A percentile compares a stretch with the other conserved stretches of the same genome.
Evolutionary conservation across 2,329 filamentous ascomycete genomes (phyloP).

Genomic region (Rhinocladiella mackenziei): DNA sequence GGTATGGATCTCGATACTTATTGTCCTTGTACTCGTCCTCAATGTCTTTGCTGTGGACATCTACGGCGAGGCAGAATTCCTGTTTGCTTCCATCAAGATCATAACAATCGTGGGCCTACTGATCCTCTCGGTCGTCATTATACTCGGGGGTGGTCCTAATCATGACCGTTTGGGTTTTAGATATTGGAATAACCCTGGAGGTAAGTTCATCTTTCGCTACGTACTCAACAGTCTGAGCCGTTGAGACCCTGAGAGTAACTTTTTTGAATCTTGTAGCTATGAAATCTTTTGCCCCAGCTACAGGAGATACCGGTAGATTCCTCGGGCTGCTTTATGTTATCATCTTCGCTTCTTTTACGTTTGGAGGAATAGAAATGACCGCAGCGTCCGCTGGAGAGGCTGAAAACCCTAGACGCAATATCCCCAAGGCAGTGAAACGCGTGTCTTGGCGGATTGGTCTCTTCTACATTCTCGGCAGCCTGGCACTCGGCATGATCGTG

Average conservation of each 20-base stretch:
- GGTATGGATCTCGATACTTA: slow-evolving; percentile 25
- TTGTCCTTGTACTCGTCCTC: slow-evolving; percentile 44
- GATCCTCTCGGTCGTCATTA: slow-evolving; percentile 60
- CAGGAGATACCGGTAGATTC: slow-evolving; percentile 46
- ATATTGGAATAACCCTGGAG: slow-evolving; percentile 61
- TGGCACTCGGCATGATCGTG: slow-evolving; percentile 50
- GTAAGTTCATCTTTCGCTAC: neutral
- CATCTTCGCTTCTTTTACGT: slow-evolving; percentile 39
- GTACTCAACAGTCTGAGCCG: neutral
- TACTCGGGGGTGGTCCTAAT: slow-evolving; percentile 61
- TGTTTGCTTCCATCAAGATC: slow-evolving; percentile 62
- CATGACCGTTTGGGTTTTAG: slow-evolving; percentile 60
- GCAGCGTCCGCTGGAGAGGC: slow-evolving; percentile 56
- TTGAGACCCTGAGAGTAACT: neutral
- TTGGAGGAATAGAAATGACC: slow-evolving; percentile 46
- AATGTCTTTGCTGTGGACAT: slow-evolving; percentile 68
- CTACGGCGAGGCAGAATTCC: slow-evolving; percentile 64
- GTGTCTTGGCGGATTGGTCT: slow-evolving; percentile 54
- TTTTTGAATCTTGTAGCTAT: slow-evolving; percentile 57
- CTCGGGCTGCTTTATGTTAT: slow-evolving; percentile 51
- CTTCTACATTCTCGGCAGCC: slow-evolving; percentile 49
- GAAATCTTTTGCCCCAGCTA: slow-evolving; percentile 23
- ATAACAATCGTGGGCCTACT: slow-evolving; percentile 63
- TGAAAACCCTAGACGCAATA: slow-evolving; percentile 49
- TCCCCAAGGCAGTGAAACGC: slow-evolving; percentile 53